Base-by-base conservation (phyloP, 2,329 filamentous ascomycete species). In the Fusarium citri region DNA sequence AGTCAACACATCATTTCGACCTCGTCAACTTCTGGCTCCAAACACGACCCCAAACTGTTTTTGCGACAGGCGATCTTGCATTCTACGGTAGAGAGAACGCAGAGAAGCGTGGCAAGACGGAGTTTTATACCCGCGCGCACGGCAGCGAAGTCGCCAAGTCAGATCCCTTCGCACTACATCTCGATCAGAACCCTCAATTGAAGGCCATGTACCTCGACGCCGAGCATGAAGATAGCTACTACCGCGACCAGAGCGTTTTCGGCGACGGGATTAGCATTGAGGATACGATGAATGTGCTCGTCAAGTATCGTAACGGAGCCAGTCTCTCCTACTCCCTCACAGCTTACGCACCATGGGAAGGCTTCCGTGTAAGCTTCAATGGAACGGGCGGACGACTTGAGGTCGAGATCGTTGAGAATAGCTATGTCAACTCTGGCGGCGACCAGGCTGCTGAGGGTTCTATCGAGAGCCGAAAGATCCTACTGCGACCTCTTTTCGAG, bases 1-100 rank as follows among this genome's bases (percentile, higher is more conserved):
- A 90, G 75, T 87, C 86, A 23, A 90, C 87, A 8, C 88, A 90
- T 64, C 88, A 90, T 73, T 89, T 90, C 68, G 88, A 90, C 72
- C 82, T 90, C 11, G 83, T 90, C 57, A 88, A 89, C 72, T 90
- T 89, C 73, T 90, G 88, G 88, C 82, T 90, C 42, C 81, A 83
- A 48, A 88, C 84, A 2, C 78, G 82, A 9, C 88, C 88, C 0
- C 78, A 82, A 49, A 87, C 85, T 0, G 88, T 90, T 0, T 87
- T 87, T 66, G 87, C 87, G 1, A 83, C 87, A 67, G 88, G 87
- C 1, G 87, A 86, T 63, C 79, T 90, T 25, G 83, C 83, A 50
- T 90, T 90, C 74, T 90, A 90, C 73, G 88, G 88, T 7, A 81
- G 83, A 20, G 87, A 89, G 66, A 90, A 90, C 65, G 88, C 88